Conservation (phyloP, 768 basidiomycete species). For the Dictyophora rubrovolvata region DNA sequence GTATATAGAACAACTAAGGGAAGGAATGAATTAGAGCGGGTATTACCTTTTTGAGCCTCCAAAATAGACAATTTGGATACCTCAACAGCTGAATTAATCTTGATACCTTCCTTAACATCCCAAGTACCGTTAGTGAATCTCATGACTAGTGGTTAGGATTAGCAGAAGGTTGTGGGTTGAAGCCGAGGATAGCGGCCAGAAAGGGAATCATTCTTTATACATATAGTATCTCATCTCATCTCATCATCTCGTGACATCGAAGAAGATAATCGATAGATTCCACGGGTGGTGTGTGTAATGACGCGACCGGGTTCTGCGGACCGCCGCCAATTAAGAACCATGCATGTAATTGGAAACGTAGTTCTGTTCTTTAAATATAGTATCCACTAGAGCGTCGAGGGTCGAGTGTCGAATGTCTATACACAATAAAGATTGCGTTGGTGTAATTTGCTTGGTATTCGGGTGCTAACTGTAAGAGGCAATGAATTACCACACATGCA, state of each 20-base stretch:
- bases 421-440: too few species aligned
- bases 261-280: not conserved
- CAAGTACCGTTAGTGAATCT: constrained; percentile 7
- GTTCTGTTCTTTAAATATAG: not conserved
- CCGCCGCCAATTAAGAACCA: not conserved
- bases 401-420: too few species aligned
- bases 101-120: constrained; percentile 7
- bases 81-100: constrained; percentile 1
- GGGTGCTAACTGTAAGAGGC: too few species aligned
- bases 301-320: not conserved
- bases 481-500: too few species aligned
- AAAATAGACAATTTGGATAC: constrained; percentile 1
- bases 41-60: not conserved
- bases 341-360: not conserved
- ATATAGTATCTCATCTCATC: too few species aligned
- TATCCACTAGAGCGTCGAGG: not conserved
- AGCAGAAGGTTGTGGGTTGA: not conserved
- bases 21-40: too few species aligned
- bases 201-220: too few species aligned
- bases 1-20: too few species aligned
- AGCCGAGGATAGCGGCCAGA: not conserved
- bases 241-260: not conserved
- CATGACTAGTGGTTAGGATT: not conserved
- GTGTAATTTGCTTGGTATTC: too few species aligned
- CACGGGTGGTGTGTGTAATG: too few species aligned